Conservation (phyloP, 2,329 filamentous ascomycete genomes). For the Malbranchea cinnamomea region DNA sequence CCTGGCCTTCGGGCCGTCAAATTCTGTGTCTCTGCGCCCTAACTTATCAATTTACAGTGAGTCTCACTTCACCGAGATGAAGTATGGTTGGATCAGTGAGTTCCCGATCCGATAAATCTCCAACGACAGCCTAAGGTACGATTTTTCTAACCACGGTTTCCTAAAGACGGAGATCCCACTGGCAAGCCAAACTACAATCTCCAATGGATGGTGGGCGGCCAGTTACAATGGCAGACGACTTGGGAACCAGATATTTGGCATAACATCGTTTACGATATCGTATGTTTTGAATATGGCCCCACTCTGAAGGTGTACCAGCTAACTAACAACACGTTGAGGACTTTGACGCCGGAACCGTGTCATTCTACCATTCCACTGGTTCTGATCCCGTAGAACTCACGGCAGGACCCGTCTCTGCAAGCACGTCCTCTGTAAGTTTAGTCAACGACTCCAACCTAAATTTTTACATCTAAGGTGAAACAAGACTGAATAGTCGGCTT, state of each 20-base stretch:
- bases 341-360: slow-evolving; percentile 46
- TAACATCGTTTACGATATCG: slow-evolving; percentile 59
- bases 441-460: no score
- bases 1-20: no score
- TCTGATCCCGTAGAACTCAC: slow-evolving; percentile 41
- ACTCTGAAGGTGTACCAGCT: not conserved
- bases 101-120: no score
- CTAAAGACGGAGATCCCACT: slow-evolving; percentile 22
- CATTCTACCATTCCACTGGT: slow-evolving; percentile 56
- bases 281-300: slow-evolving; percentile 14
- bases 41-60: no score
- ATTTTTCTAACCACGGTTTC: not conserved
- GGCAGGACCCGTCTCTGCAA: slow-evolving; percentile 44
- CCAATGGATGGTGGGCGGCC: slow-evolving; percentile 45
- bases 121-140: no score
- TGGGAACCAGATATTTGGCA: slow-evolving; percentile 54
- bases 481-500: not conserved
- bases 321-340: slow-evolving; percentile 23
- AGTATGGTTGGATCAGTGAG: slow-evolving; percentile 45
- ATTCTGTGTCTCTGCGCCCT: no score
- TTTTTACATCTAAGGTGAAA: no score
- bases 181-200: slow-evolving; percentile 40
- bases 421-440: slow-evolving; percentile 36
- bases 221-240: slow-evolving; percentile 47
- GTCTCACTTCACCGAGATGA: slow-evolving; percentile 60